Base-by-base conservation (phyloP, 768 basidiomycete species). In the Stropharia rugosoannulata region DNA sequence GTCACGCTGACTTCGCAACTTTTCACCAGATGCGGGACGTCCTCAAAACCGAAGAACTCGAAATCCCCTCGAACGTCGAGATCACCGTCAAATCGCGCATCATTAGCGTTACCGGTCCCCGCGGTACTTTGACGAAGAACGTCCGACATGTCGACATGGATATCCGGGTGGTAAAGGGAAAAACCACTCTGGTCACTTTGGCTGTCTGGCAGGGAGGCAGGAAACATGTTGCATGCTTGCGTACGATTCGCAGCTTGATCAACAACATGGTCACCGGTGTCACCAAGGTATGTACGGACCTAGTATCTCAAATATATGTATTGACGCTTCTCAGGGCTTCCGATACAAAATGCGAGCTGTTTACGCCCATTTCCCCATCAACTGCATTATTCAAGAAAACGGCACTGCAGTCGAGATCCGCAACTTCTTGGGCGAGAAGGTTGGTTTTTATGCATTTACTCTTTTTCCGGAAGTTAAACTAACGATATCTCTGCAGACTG, bases 361-460 rank as follows among this genome's bases (percentile, higher is more conserved):
- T 50, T 99, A 98, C 70, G 97, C 97, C 65, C 97, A 99, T 81
- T 99, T 99, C 82, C 97, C 97, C 58, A 97, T 99, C 83, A 99
- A 99, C 81, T 89, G 89, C 71, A 96, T 97, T 72, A 92, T 96
- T 66, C 87, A 90, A 71, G 85, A 90, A 7, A 72, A 72, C 57
- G 93, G 90, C 51, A 71, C 67, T 38, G 73, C 83, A 46, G 74
- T 95, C 45, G 95, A 96, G 72, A 96, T 97, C 73, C 89, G 95
- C 61, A 96, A 95, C 76, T 95, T 96, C 78, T 78, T 95, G 69
- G 93, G 94, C 60, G 93, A 94, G 79, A 95, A 95, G 83, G 93
- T 92, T 54, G 4, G 76, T 66, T 3, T n/a, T 22, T 13, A 10
- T 10, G 15, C n/a, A 41, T 11, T 41, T 4, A 15, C 15, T 46